Evolutionary conservation across 208 protist species (phyloP).

Genomic region (Leishmania aethiopica): DNA sequence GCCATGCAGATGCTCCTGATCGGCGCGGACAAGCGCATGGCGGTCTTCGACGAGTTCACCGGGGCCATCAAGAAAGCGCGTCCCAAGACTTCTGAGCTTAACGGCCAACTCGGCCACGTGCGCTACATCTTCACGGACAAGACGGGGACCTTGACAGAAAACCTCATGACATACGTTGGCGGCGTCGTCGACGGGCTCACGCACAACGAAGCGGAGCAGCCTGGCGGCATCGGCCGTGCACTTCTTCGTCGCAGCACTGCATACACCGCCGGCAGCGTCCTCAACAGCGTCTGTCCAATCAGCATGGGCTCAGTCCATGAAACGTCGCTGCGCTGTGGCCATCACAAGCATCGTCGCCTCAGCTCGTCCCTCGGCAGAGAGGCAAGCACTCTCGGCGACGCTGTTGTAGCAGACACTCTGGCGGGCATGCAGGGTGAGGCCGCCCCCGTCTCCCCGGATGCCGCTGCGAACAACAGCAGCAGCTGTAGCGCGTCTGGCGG

Average conservation of each 20-base stretch:
- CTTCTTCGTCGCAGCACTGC: conserved; percentile 29
- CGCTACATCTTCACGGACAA: conserved; percentile 93
- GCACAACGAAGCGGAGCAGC: conserved; percentile 63
- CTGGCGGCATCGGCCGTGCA: conserved; percentile 58
- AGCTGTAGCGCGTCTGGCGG: background rate
- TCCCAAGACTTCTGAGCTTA: conserved; percentile 87
- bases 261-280: background rate
- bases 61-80: conserved; percentile 52
- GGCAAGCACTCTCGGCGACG: background rate
- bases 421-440: background rate
- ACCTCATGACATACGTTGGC: conserved; percentile 86
- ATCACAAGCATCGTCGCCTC: background rate
- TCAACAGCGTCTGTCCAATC: background rate
- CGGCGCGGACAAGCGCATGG: conserved; percentile 71
- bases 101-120: conserved; percentile 83
- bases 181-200: conserved; percentile 44
- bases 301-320: background rate
- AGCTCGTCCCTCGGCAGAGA: background rate
- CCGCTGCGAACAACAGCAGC: background rate
- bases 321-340: background rate
- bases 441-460: background rate
- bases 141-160: conserved; percentile 91
- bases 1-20: conserved; percentile 87
- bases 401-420: background rate
- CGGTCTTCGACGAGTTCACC: conserved; percentile 66